A percentile compares a stretch with the other conserved stretches of the same genome.
These are phyloP conservation scores for Phytopythium sindhum DNA, from an alignment of 352 stramenopile species.

Conservation along the genomic window DNA sequence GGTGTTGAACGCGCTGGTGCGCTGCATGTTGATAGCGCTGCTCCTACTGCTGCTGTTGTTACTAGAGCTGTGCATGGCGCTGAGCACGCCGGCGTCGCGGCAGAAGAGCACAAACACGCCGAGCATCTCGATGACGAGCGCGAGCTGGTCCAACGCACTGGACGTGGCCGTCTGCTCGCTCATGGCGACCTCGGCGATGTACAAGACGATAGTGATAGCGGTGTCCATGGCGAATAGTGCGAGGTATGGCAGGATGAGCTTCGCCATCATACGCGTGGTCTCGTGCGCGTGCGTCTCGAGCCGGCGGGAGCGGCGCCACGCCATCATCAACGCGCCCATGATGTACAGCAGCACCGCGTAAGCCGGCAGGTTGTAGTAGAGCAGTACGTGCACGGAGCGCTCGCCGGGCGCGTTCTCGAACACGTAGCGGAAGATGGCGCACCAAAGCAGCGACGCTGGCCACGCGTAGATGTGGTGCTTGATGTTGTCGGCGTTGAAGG, in stretches of 20 bases:
- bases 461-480: conserved; percentile 84
- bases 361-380: conserved; percentile 66
- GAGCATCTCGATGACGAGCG: conserved; percentile 68
- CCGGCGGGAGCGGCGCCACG: conserved; percentile 63
- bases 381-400: conserved; percentile 41
- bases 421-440: conserved; percentile 61
- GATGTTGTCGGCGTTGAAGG: conserved; percentile 83
- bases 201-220: conserved; percentile 45
- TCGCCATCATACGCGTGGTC: conserved; percentile 79
- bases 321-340: conserved; percentile 42
- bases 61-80: conserved; percentile 11
- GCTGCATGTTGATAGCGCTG: conserved; percentile 15
- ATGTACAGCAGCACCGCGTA: conserved; percentile 77
- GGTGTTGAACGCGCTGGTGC: conserved; percentile 13
- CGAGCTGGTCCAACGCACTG: conserved; percentile 68
- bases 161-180: conserved; percentile 34
- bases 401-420: conserved; percentile 28
- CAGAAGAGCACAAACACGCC: conserved; percentile 74
- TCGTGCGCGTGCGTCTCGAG: conserved; percentile 76
- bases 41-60: conserved; percentile 6
- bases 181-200: conserved; percentile 34
- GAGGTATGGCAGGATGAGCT: conserved; percentile 79
- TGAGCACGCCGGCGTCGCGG: conserved; percentile 65
- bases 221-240: conserved; percentile 59
- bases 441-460: conserved; percentile 65